A percentile compares a stretch with the other conserved stretches of the same genome.
Conservation (phyloP, 768 basidiomycete genomes). For the Saitozyma podzolica region DNA sequence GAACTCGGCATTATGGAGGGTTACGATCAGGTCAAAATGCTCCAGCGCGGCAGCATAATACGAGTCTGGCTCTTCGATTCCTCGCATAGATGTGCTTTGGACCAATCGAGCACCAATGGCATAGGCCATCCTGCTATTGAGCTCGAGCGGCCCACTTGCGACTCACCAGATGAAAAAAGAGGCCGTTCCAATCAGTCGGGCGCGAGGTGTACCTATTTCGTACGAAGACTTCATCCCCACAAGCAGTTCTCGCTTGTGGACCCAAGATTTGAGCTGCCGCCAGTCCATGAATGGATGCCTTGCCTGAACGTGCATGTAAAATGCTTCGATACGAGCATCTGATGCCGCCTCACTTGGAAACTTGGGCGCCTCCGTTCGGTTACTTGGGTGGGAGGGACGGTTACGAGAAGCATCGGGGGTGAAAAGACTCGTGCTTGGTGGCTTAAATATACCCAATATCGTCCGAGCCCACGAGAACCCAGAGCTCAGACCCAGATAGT, state of each 20-base stretch:
- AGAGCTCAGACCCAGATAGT: constrained; percentile 15
- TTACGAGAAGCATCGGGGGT: constrained; percentile 3
- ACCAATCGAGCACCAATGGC: constrained; percentile 14
- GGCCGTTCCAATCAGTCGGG: constrained; percentile 7
- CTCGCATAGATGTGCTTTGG: constrained; percentile 5
- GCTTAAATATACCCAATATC: constrained; percentile 1
- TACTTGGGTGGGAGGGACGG: background rate
- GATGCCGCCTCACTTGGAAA: constrained; percentile 11
- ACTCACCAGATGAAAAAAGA: constrained; percentile 18
- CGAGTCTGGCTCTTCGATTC: constrained; percentile 12
- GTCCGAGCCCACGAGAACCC: constrained; percentile 17
- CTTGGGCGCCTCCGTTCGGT: background rate
- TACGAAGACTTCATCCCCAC: constrained; percentile 7
- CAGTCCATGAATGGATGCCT: constrained; percentile 19
- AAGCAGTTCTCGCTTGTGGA: constrained; percentile 9
- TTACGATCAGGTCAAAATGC: constrained; percentile 13
- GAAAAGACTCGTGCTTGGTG: constrained; percentile 10
- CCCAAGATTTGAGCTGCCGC: constrained; percentile 12
- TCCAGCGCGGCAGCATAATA: constrained; percentile 14
- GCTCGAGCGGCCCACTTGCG: background rate
- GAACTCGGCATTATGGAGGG: constrained; percentile 18
- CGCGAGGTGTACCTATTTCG: background rate
- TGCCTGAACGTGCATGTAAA: constrained; percentile 19
- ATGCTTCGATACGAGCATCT: constrained; percentile 2
- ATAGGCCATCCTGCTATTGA: constrained; percentile 9